Evolutionary conservation across 2,329 filamentous ascomycete genomes (phyloP), one percentile per base, ranked within the genome.

Genomic region (Ceratocystiopsis minuta): DNA sequence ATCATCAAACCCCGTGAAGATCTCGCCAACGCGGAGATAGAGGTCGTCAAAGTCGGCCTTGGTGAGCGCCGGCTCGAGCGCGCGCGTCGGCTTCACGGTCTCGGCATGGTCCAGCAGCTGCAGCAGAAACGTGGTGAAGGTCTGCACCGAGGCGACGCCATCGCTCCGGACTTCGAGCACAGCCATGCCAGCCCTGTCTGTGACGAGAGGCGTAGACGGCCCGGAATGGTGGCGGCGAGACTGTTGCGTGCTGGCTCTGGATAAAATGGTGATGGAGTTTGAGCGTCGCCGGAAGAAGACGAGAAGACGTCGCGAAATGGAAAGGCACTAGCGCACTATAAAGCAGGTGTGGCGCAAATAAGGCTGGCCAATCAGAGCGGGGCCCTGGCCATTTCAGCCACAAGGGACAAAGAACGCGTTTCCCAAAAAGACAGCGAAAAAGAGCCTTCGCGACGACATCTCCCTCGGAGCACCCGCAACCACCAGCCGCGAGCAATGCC

Each of bases 61-160:
- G 24, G 72, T 75, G 48, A 95, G 67, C 4, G 78, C 74, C 13
- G 82, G 81, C 51, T 94, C 85, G 49, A 86, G 73, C 16, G 68
- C 64, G 16, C 66, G 57, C 33, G 67, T 64, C 31, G 67, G 62
- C 56, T 84, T 85, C 46, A 69, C 57, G 34, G 62, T 53, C 41
- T 67, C 67, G 44, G 78, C 78, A 54, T 68, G 70, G 34, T 60
- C 55, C 35, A 86, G 61, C 32, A 82, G 66, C 34, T 67, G 58
- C 35, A 66, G 59, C 31, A 85, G 61, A 18, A 79, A 62, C 20
- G 55, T 52, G 33, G 59, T 61, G 50, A 78, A 74, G 20, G 63
- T 58, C 36, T 62, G 62, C 41, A 78, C 72, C 40, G 67, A 66
- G 40, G 64, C 56, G 38, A 76, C 60, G 48, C 67, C 66, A 44